These are phyloP conservation scores for Mortierella sp. DNA, from an alignment of 371 early-diverging fungal species.

Conservation along the genomic window DNA sequence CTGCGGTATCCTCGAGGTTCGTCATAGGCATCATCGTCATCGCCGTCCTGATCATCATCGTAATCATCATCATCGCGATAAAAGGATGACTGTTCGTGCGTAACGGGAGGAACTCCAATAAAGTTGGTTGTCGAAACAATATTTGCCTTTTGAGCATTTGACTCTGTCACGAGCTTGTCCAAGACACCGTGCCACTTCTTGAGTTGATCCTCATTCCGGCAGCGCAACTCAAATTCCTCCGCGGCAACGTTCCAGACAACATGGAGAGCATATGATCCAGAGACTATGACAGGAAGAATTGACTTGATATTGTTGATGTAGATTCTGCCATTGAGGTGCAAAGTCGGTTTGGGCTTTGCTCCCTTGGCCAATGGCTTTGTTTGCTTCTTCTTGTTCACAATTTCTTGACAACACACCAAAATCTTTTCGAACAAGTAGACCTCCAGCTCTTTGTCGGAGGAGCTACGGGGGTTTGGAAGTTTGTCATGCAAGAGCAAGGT, in stretches of 20 bases:
- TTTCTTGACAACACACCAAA: conserved; percentile 89
- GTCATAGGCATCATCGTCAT: conserved; percentile 58
- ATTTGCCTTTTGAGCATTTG: conserved; percentile 37
- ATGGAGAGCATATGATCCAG: conserved; percentile 59
- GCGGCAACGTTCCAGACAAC: conserved; percentile 65
- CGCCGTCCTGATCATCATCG: conserved; percentile 61
- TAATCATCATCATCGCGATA: conserved; percentile 52
- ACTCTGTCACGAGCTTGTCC: conserved; percentile 36
- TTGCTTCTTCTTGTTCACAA: conserved; percentile 50
- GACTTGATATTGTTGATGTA: conserved; percentile 84
- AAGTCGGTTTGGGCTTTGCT: conserved; percentile 55
- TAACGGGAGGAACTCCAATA: conserved; percentile 6
- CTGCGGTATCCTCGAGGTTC: conserved; percentile 39
- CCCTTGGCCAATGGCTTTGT: conserved; percentile 15
- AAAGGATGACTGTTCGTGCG: conserved; percentile 39
- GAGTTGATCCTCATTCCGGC: conserved; percentile 82
- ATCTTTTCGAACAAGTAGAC: conserved; percentile 92
- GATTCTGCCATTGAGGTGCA: conserved; percentile 84
- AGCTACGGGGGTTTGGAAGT: conserved; percentile 82
- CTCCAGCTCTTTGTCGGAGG: conserved; percentile 77
- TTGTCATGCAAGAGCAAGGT: conserved; percentile 85
- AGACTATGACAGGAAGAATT: conserved; percentile 76
- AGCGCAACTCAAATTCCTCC: conserved; percentile 76
- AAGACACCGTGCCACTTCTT: conserved; percentile 82
- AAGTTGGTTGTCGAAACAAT: conserved; percentile 55